phyloP scores from a whole-genome alignment of 148 eudicot genomes.

The Nepenthes gracilis region DNA sequence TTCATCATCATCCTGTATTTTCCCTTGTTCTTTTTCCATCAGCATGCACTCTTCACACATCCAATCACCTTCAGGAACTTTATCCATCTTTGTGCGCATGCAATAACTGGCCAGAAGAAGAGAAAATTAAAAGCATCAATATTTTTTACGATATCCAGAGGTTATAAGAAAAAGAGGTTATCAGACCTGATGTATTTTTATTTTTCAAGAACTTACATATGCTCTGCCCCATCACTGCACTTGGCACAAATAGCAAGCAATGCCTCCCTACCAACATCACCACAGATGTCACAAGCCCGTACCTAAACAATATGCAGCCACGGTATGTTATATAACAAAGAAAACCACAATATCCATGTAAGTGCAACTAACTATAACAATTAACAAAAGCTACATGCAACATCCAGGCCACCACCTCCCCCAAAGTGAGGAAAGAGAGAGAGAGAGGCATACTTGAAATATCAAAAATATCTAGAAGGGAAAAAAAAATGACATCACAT shows the following conservation, averaged over 20 bases:
- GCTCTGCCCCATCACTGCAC: conserved; percentile 42
- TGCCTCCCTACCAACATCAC: conserved; percentile 34
- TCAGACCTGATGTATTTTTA: neutral
- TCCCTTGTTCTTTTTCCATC: conserved; percentile 13
- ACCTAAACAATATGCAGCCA: conserved; percentile 14
- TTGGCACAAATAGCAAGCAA: conserved; percentile 33
- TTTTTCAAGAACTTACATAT: conserved; percentile 19
- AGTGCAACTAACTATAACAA: too few relatives aligned
- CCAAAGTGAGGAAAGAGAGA: too few relatives aligned
- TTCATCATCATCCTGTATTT: neutral
- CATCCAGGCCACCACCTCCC: too few relatives aligned
- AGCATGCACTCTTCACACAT: conserved; percentile 33
- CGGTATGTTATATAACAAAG: neutral
- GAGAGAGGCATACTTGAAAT: too few relatives aligned
- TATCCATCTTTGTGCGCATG: conserved; percentile 32
- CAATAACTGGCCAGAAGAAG: conserved; percentile 26
- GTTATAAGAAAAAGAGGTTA: neutral
- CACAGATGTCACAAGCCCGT: conserved; percentile 35
- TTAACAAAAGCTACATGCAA: too few relatives aligned
- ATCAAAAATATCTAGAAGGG: too few relatives aligned
- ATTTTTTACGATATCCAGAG: neutral
- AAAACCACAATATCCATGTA: too few relatives aligned
- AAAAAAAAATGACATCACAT: too few relatives aligned
- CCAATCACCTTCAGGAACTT: conserved; percentile 31
- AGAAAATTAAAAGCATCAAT: conserved; percentile 1